These are phyloP conservation scores for Lophiotrema nucula DNA, from an alignment of 495 filamentous ascomycete genomes.

Conservation along the genomic window DNA sequence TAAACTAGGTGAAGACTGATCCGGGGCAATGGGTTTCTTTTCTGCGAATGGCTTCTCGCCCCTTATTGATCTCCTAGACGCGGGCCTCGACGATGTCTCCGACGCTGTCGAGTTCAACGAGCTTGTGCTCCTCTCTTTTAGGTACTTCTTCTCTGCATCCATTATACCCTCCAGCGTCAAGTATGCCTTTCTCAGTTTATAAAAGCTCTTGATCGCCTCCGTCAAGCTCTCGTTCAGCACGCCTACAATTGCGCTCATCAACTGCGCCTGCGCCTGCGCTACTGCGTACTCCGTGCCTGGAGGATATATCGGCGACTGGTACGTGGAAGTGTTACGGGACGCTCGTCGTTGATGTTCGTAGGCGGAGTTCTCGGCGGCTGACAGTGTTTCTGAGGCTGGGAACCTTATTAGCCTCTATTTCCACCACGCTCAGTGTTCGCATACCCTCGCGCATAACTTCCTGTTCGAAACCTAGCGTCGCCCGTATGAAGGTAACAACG, in stretches of 20 bases:
- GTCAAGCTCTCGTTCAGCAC: conserved; percentile 92
- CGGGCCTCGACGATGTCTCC: conserved; percentile 8
- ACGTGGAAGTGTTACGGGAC: conserved; percentile 53
- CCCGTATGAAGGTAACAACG: conserved; percentile 78
- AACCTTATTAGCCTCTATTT: conserved; percentile 17
- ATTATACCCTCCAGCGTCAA: conserved; percentile 75
- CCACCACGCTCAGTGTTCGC: conserved; percentile 10
- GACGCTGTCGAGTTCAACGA: conserved; percentile 30
- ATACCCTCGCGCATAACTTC: conserved; percentile 84
- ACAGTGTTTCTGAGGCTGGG: conserved; percentile 67
- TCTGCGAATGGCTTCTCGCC: neutral
- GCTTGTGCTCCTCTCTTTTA: conserved; percentile 40
- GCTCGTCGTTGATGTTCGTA: conserved; percentile 75
- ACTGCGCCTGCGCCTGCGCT: conserved; percentile 72
- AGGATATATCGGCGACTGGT: conserved; percentile 67
- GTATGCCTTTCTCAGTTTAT: conserved; percentile 88
- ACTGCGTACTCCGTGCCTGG: conserved; percentile 83
- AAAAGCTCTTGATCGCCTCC: conserved; percentile 87
- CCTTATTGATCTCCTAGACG: conserved; percentile 14
- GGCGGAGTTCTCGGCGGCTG: conserved; percentile 75
- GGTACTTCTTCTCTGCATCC: conserved; percentile 60
- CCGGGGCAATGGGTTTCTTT: neutral
- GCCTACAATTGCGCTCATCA: conserved; percentile 86
- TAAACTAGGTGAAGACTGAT: neutral
- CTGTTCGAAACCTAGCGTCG: conserved; percentile 88